Percentiles rank a stretch among this genome's conserved stretches.
Evolutionary conservation across 176 grass and related monocot species (phyloP).

Genomic region (Musa schizocarpa): DNA sequence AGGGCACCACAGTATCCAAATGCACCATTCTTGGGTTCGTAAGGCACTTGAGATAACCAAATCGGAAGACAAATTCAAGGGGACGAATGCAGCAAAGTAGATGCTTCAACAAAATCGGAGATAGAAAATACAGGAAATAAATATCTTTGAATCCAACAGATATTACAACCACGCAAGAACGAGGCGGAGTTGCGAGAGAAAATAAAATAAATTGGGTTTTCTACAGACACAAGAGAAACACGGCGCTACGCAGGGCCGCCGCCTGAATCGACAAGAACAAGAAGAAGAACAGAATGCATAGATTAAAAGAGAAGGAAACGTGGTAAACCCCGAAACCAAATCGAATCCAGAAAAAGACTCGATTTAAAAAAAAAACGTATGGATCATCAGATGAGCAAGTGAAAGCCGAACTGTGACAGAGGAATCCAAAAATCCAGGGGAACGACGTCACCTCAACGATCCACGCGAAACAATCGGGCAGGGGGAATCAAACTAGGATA

Average conservation of each 20-base stretch:
- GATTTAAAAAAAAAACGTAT: neutral
- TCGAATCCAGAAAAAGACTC: neutral
- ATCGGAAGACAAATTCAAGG: too few species aligned
- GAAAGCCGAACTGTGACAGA: neutral
- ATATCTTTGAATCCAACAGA: neutral
- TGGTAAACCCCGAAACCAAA: too few species aligned
- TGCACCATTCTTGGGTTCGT: too few species aligned
- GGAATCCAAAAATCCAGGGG: neutral
- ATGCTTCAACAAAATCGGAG: too few species aligned
- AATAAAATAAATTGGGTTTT: neutral
- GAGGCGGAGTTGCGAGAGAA: neutral
- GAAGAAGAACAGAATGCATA: too few species aligned
- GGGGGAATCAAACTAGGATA: too few species aligned
- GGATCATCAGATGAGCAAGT: neutral
- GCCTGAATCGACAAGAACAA: too few species aligned
- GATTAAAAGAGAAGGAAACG: too few species aligned
- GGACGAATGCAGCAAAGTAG: too few species aligned
- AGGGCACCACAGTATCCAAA: neutral
- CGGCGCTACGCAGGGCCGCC: too few species aligned
- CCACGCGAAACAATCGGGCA: neutral
- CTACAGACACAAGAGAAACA: too few species aligned
- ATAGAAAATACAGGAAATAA: neutral
- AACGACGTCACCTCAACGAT: neutral
- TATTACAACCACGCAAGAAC: neutral
- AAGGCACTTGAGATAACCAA: too few species aligned